These are phyloP conservation scores for Cyberlindnera japonica DNA, from an alignment of 805 yeast genomes.

Conservation along the genomic window DNA sequence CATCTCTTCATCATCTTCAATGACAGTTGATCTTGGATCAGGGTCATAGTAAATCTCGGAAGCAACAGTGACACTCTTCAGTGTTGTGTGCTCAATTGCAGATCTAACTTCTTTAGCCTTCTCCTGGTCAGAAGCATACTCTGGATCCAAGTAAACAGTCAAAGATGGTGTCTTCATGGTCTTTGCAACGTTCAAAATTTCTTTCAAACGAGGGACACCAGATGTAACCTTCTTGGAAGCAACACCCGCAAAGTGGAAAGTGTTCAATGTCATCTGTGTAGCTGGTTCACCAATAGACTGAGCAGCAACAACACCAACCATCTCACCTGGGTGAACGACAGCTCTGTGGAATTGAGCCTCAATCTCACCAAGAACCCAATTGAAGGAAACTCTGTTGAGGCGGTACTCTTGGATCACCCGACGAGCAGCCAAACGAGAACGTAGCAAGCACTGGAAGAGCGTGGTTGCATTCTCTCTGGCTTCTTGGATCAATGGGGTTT, in stretches of 20 bases:
- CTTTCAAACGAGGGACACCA: conserved; percentile 97
- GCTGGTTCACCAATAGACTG: conserved; percentile 99
- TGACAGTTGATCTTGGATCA: conserved; percentile 95
- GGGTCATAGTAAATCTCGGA: conserved; percentile 98
- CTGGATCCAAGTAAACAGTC: conserved; percentile 85
- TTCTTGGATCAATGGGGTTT: conserved; percentile 64
- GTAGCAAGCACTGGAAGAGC: conserved; percentile 83
- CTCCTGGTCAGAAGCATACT: conserved; percentile 82
- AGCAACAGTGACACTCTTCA: conserved; percentile 93
- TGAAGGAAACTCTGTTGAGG: conserved; percentile 79
- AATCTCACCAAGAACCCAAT: conserved; percentile 94
- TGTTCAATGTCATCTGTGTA: conserved; percentile 94
- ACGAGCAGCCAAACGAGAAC: conserved; percentile 88
- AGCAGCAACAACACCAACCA: conserved; percentile 97
- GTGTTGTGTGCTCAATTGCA: conserved; percentile 93
- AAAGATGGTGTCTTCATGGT: conserved; percentile 99
- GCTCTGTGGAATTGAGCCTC: conserved; percentile 92
- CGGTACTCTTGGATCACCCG: conserved; percentile 90
- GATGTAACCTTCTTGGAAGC: conserved; percentile 93
- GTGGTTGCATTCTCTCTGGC: conserved; percentile 92
- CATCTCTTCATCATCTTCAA: conserved; percentile 94
- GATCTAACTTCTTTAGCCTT: conserved; percentile 93
- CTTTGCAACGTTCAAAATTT: conserved; percentile 96
- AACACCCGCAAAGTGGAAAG: conserved; percentile 98
- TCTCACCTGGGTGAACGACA: conserved; percentile 93